A percentile compares a stretch with the other conserved stretches of the same genome.
These are phyloP conservation scores for Pyrus communis DNA, from an alignment of 306 rosid genomes.

Conservation along the genomic window DNA sequence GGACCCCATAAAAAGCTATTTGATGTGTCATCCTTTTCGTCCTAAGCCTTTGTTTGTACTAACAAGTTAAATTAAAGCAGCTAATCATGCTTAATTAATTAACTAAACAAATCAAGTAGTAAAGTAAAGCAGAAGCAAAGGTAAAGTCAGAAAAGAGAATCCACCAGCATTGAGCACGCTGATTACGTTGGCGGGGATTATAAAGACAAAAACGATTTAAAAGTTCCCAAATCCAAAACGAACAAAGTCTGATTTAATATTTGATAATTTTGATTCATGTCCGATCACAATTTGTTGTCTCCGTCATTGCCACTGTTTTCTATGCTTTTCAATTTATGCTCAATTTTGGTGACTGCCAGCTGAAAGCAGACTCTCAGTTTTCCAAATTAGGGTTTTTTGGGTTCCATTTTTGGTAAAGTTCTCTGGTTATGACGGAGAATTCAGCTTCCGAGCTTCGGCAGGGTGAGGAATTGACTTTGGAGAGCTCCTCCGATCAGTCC, in stretches of 20 bases:
- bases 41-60: no score
- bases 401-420: neutral
- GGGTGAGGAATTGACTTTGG: slow-evolving; percentile 20
- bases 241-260: slow-evolving; percentile 11
- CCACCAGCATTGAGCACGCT: neutral
- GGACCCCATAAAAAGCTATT: no score
- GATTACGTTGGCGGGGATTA: slow-evolving; percentile 21
- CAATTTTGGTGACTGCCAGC: neutral
- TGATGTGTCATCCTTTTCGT: no score
- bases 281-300: slow-evolving; percentile 22
- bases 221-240: neutral
- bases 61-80: neutral
- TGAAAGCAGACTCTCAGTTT: neutral
- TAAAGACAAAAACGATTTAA: slow-evolving; percentile 2
- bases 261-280: neutral
- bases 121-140: neutral
- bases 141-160: neutral
- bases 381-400: slow-evolving; percentile 6
- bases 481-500: slow-evolving; percentile 6
- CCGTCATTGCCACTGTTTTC: slow-evolving; percentile 13
- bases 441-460: slow-evolving; percentile 28
- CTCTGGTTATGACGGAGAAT: slow-evolving; percentile 34
- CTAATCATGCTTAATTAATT: no score
- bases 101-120: neutral
- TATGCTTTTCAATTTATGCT: neutral